Evolutionary conservation across 306 rosid genomes (phyloP).

Genomic region (Oxytropis ochrocephala): DNA sequence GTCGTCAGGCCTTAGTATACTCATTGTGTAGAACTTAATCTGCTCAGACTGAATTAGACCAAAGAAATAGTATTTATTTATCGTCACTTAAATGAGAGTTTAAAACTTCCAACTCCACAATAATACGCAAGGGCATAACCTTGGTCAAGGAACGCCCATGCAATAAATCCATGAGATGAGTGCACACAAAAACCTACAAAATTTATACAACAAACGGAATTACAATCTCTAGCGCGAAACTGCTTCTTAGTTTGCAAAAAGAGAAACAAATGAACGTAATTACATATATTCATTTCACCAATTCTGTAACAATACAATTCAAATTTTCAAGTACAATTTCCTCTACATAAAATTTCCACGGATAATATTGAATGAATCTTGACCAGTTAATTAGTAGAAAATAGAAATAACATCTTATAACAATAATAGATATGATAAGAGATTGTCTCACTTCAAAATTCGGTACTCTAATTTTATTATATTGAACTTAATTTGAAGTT

Average conservation of each 20-base stretch:
- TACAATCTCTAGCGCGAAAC: neutral
- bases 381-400: too few relatives aligned
- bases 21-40: constrained; percentile 77
- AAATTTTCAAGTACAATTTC: neutral
- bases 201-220: constrained; percentile 7
- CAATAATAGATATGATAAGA: neutral
- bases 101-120: constrained; percentile 14
- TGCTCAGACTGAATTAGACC: constrained; percentile 60
- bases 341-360: too few relatives aligned
- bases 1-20: constrained; percentile 73
- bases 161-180: constrained; percentile 90
- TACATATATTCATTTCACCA: neutral
- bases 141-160: constrained; percentile 55
- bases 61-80: constrained; percentile 6
- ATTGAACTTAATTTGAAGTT: neutral
- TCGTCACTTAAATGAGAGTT: constrained; percentile 2
- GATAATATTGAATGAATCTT: too few relatives aligned
- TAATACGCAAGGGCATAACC: constrained; percentile 35
- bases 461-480: neutral
- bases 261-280: neutral
- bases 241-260: neutral
- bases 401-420: neutral
- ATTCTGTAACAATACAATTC: neutral
- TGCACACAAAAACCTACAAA: constrained; percentile 82
- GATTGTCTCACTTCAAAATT: neutral